phyloP scores from a whole-genome alignment of 2,329 filamentous ascomycete genomes.

The Claviceps purpurea region DNA sequence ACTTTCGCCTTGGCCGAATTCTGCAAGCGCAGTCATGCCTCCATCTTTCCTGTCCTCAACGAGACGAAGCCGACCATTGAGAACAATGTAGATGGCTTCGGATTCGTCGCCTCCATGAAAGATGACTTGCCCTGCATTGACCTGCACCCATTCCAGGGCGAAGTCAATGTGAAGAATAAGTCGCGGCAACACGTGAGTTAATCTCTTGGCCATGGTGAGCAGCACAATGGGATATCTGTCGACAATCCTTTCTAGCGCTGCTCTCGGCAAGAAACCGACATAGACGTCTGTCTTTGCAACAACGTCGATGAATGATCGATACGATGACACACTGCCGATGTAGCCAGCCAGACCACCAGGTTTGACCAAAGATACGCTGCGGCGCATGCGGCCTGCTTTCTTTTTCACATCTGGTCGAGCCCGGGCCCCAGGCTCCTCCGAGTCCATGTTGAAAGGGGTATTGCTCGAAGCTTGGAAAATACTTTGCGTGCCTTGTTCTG shows the following conservation, averaged over 20 bases:
- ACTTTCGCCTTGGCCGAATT: constrained; percentile 94
- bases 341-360: constrained; percentile 91
- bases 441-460: constrained; percentile 8
- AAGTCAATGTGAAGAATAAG: constrained; percentile 96
- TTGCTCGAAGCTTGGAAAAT: constrained; percentile 18
- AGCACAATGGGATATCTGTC: constrained; percentile 86
- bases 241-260: constrained; percentile 78
- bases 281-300: constrained; percentile 97
- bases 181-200: constrained; percentile 78
- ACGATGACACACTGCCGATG: constrained; percentile 85
- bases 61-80: constrained; percentile 80
- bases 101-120: constrained; percentile 92
- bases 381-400: constrained; percentile 30
- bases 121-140: constrained; percentile 86
- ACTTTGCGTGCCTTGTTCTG: constrained; percentile 17
- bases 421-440: not conserved
- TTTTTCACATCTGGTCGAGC: constrained; percentile 16
- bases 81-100: constrained; percentile 93
- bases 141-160: constrained; percentile 94
- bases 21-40: constrained; percentile 72
- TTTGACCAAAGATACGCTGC: constrained; percentile 81
- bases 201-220: constrained; percentile 86
- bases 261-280: constrained; percentile 81
- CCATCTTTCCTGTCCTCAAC: constrained; percentile 73
- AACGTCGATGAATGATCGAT: constrained; percentile 91